Percentiles rank a stretch among this genome's conserved stretches.
Evolutionary conservation across 129 eudicot genomes (phyloP).

Genomic region (Silybum marianum): DNA sequence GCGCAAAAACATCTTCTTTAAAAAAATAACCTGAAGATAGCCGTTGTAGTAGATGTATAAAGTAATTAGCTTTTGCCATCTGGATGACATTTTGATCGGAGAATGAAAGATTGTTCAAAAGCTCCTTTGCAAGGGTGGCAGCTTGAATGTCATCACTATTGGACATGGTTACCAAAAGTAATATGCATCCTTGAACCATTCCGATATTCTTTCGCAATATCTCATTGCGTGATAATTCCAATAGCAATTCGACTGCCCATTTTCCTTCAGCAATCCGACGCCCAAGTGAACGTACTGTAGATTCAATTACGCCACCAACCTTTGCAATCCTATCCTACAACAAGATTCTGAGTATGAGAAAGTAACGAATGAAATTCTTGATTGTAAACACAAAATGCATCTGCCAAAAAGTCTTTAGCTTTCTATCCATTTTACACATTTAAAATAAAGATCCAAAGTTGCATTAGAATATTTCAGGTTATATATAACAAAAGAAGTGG

Average conservation of each 20-base stretch:
- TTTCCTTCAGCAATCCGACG: constrained; percentile 52
- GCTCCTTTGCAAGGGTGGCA: constrained; percentile 52
- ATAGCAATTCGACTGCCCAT: constrained; percentile 54
- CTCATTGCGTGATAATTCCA: constrained; percentile 55
- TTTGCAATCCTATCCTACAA: constrained; percentile 66
- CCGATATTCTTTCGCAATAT: constrained; percentile 43
- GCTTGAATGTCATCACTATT: constrained; percentile 56
- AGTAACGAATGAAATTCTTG: not conserved
- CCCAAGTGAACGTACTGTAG: constrained; percentile 63
- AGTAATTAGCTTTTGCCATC: constrained; percentile 74
- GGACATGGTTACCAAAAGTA: constrained; percentile 66
- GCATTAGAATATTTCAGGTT: not conserved
- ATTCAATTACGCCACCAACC: constrained; percentile 46
- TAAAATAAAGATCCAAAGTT: not conserved
- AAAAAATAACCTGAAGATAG: constrained; percentile 58
- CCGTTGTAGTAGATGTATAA: constrained; percentile 53
- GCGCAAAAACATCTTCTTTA: not conserved
- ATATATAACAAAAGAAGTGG: not conserved
- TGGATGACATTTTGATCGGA: constrained; percentile 63
- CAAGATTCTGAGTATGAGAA: constrained; percentile 32
- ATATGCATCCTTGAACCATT: constrained; percentile 68
- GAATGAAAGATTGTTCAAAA: constrained; percentile 55
- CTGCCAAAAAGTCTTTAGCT: not conserved
- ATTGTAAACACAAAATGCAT: not conserved
- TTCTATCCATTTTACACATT: not conserved